These are phyloP conservation scores for Akanthomyces lecanii DNA, from an alignment of 2,329 filamentous ascomycete species.

Conservation along the genomic window DNA sequence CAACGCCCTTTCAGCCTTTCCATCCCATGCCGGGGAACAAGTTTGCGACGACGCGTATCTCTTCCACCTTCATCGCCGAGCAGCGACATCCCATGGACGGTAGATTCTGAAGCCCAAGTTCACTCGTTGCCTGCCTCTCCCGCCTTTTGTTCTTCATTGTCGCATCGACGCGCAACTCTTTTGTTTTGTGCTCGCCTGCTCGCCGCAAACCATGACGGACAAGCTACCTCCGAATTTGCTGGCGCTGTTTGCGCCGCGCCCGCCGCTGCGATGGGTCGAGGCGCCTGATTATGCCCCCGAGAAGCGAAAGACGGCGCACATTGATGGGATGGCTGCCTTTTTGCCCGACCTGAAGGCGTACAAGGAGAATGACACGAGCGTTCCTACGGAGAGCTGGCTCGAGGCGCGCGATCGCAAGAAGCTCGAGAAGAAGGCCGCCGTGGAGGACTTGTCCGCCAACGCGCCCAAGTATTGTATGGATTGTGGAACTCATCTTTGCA, in stretches of 20 bases:
- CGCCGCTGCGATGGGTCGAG: conserved; percentile 83
- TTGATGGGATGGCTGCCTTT: conserved; percentile 71
- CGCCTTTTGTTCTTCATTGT: not conserved
- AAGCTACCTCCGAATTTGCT: conserved; percentile 90
- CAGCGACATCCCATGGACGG: not conserved
- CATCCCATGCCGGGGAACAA: not conserved
- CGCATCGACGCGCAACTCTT: not conserved
- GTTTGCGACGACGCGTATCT: conserved; percentile 16
- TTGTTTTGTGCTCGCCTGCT: not conserved
- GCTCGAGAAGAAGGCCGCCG: conserved; percentile 68
- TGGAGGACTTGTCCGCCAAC: conserved; percentile 61
- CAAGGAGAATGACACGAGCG: conserved; percentile 70
- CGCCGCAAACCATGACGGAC: conserved; percentile 70
- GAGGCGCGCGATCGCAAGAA: conserved; percentile 80
- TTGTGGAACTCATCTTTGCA: not conserved
- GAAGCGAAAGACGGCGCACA: conserved; percentile 68
- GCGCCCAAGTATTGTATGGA: conserved; percentile 58
- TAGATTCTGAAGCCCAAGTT: not conserved
- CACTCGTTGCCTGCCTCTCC: not conserved
- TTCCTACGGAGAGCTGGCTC: conserved; percentile 88
- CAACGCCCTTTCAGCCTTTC: conserved; percentile 2
- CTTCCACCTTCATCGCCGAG: not conserved
- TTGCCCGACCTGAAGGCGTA: conserved; percentile 71
- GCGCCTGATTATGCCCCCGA: conserved; percentile 79
- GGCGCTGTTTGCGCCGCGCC: conserved; percentile 90